phyloP scores from a whole-genome alignment of 306 rosid genomes.

The Fagus crenata region DNA sequence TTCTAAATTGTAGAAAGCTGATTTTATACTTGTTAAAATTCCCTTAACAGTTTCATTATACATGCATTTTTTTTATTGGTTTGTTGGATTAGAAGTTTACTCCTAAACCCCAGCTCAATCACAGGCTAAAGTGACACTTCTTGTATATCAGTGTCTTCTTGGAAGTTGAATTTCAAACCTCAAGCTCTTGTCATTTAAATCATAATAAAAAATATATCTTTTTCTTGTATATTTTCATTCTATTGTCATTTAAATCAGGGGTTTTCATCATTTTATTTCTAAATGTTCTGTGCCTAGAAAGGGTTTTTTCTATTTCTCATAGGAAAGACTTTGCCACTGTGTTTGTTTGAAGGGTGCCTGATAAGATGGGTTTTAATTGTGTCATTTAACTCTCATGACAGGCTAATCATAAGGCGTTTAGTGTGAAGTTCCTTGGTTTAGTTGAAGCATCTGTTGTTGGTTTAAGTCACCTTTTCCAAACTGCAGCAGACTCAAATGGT shows the following conservation, averaged over 20 bases:
- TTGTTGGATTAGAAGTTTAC: conserved; percentile 16
- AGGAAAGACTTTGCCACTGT: conserved; percentile 22
- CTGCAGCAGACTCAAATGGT: conserved; percentile 57
- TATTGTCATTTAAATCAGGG: background rate
- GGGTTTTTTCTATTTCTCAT: background rate
- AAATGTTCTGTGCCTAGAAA: background rate
- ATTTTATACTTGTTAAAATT: conserved; percentile 5
- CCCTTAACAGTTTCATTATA: conserved; percentile 2
- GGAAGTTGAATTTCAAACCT: conserved; percentile 5
- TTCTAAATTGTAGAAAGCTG: conserved; percentile 19
- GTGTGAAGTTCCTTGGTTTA: conserved; percentile 55
- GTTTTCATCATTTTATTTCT: background rate
- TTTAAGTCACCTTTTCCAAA: conserved; percentile 64
- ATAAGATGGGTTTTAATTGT: conserved; percentile 21
- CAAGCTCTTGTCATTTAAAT: too few species aligned
- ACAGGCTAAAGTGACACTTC: background rate
- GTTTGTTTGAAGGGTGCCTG: conserved; percentile 21
- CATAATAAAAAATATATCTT: too few species aligned
- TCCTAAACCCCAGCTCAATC: too few species aligned
- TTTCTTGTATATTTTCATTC: background rate
- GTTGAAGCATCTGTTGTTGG: conserved; percentile 77
- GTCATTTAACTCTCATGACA: conserved; percentile 29
- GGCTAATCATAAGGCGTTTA: conserved; percentile 34
- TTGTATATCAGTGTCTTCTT: conserved; percentile 1
- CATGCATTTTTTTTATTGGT: conserved; percentile 16